Conservation (phyloP, 805 yeast species). For the Diddensiella caesifluorescens region DNA sequence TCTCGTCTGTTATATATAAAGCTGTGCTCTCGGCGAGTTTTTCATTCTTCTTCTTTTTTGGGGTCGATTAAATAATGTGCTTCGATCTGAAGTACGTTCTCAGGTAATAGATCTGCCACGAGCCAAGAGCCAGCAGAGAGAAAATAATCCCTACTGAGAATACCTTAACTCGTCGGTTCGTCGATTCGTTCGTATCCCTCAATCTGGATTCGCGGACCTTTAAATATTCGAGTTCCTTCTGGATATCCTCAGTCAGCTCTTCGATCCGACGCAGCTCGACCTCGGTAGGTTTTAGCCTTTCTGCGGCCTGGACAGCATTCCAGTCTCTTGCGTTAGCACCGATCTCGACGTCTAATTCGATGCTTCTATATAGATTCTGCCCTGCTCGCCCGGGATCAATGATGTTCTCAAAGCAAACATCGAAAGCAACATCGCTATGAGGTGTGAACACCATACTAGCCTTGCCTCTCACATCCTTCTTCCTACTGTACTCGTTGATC, state of each 20-base stretch:
- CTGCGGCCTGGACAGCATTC: conserved; percentile 90
- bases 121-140: conserved; percentile 72
- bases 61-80: conserved; percentile 33
- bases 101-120: conserved; percentile 88
- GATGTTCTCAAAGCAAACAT: conserved; percentile 80
- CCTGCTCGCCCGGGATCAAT: conserved; percentile 30
- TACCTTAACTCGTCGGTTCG: conserved; percentile 86
- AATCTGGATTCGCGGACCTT: conserved; percentile 83
- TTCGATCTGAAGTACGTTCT: conserved; percentile 73
- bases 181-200: conserved; percentile 95
- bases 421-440: conserved; percentile 76
- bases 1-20: background rate
- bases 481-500: conserved; percentile 81
- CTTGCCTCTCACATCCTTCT: conserved; percentile 68
- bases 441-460: conserved; percentile 79
- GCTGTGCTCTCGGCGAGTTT: too few species aligned
- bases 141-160: conserved; percentile 69
- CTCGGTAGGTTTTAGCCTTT: conserved; percentile 89
- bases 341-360: conserved; percentile 87
- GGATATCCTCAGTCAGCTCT: conserved; percentile 79
- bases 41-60: too few species aligned
- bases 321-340: conserved; percentile 98
- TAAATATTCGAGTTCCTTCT: conserved; percentile 74
- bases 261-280: conserved; percentile 82
- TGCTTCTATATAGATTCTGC: conserved; percentile 52